Evolutionary conservation across 2,329 filamentous ascomycete species (phyloP).

Genomic region (Lasiodiplodia hormozganensis): DNA sequence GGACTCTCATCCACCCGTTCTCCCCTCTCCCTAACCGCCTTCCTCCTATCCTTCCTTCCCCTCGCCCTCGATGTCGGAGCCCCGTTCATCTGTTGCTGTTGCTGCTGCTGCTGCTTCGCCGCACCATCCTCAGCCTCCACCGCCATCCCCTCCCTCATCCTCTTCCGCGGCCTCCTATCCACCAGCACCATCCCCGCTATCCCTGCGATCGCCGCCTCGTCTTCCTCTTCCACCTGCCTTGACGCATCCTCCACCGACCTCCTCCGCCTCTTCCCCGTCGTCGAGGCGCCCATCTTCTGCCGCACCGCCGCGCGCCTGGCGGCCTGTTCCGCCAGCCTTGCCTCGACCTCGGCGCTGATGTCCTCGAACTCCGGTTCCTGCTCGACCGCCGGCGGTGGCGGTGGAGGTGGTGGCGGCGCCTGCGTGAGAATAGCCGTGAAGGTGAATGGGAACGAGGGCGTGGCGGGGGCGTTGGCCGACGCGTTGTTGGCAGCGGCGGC

Average conservation of each 20-base stretch:
- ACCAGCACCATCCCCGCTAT: constrained; percentile 4
- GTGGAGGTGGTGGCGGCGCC: no score
- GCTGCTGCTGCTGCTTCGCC: not conserved
- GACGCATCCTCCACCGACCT: not conserved
- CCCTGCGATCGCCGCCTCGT: not conserved
- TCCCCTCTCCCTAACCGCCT: not conserved
- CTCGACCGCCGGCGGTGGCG: not conserved
- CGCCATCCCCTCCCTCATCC: not conserved
- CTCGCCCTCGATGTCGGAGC: not conserved
- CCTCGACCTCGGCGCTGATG: constrained; percentile 23
- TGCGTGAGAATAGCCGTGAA: not conserved
- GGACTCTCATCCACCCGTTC: not conserved
- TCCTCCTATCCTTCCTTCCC: constrained; percentile 6
- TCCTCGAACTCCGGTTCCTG: constrained; percentile 17
- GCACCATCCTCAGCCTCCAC: not conserved
- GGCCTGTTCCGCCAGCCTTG: constrained; percentile 10
- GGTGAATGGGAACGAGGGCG: not conserved
- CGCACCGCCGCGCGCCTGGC: constrained; percentile 5
- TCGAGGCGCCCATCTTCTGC: not conserved
- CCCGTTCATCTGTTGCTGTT: not conserved
- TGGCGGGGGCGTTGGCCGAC: not conserved
- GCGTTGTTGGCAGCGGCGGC: no score
- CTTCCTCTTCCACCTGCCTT: not conserved
- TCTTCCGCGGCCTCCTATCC: constrained; percentile 13
- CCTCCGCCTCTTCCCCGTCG: constrained; percentile 13